Base-by-base conservation (phyloP, 352 stramenopile species). In the Globisporangium acanthophoron region DNA sequence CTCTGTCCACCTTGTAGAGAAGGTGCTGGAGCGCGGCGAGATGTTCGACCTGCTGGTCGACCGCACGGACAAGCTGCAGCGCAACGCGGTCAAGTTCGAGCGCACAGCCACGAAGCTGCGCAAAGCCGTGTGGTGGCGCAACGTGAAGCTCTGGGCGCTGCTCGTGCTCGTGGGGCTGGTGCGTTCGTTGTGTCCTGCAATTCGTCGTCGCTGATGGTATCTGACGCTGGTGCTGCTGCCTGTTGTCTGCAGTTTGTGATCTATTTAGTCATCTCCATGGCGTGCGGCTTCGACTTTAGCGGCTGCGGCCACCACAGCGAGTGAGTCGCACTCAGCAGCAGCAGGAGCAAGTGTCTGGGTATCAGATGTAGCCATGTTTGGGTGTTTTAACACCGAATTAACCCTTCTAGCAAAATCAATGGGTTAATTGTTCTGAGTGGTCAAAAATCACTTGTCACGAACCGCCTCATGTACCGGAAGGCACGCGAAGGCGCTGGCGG, bases 1-100 rank as follows among this genome's bases (percentile, higher is more conserved):
- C 24, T 27, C 24, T 27, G 24, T 1, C 24, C 24, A 27, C 24
- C 24, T 27, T 41, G 21, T 44, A 87, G 97, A 99, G 58, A 98
- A 98, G 69, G 92, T 99, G 35, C 74, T 99, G 58, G 95, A 99
- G 54, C 73, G 97, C 40, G 98, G 97, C 18, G 97, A 99, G 70
- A 99, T 99, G 66, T 98, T 99, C 71, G 97, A 99, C 76, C 64
- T 96, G 43, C 70, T 96, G 5, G 87, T 96, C 50, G 87, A 96
- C 56, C 85, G 85, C 65, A 96, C 87, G n/a, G 96, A 99, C 80
- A 88, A 97, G 62, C 77, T 99, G 4, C 98, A 97, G 71, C 88
- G 97, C 51, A 90, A 98, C 71, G 97, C 97, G 18, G 98, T 99
- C 67, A 93, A 95, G 53, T 99, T 99, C 73, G 90, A 98, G 61